These are phyloP conservation scores for Cyberlindnera maritima DNA, from an alignment of 805 yeast species.

Conservation along the genomic window DNA sequence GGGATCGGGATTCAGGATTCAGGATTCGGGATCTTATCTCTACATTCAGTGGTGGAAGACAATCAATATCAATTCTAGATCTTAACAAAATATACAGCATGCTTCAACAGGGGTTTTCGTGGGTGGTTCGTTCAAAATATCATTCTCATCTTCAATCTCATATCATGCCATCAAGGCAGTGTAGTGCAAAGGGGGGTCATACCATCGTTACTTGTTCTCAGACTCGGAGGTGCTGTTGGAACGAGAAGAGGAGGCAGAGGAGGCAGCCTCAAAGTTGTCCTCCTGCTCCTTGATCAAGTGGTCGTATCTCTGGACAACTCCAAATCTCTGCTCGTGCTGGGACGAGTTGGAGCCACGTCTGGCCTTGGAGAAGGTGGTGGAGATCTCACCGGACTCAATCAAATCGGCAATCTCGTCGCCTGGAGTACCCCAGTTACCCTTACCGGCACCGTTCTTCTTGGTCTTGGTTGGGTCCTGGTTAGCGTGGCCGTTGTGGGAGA, in stretches of 20 bases:
- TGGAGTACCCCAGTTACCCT: conserved; percentile 81
- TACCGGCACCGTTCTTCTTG: conserved; percentile 84
- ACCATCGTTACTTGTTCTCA: neutral
- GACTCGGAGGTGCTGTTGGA: neutral
- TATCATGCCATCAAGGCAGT: neutral
- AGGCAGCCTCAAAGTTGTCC: conserved; percentile 2
- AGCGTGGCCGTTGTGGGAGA: conserved; percentile 70
- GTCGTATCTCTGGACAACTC: conserved; percentile 27
- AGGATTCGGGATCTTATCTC: no score
- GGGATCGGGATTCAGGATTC: neutral
- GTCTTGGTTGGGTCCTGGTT: conserved; percentile 72
- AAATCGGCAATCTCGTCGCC: conserved; percentile 75
- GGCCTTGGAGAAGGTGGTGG: conserved; percentile 42
- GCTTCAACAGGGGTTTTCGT: neutral
- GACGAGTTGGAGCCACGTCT: conserved; percentile 52
- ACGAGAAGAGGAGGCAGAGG: neutral
- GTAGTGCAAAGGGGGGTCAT: no score
- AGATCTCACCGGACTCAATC: conserved; percentile 55
- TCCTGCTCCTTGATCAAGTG: conserved; percentile 19
- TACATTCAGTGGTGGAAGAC: neutral
- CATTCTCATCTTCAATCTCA: neutral
- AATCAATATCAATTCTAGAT: neutral
- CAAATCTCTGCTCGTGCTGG: conserved; percentile 40
- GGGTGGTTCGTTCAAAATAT: neutral
- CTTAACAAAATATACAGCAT: neutral